Percentiles rank a stretch among this genome's conserved stretches.
These are phyloP conservation scores for Dalbergia oliveri DNA, from an alignment of 306 rosid species.

Conservation along the genomic window DNA sequence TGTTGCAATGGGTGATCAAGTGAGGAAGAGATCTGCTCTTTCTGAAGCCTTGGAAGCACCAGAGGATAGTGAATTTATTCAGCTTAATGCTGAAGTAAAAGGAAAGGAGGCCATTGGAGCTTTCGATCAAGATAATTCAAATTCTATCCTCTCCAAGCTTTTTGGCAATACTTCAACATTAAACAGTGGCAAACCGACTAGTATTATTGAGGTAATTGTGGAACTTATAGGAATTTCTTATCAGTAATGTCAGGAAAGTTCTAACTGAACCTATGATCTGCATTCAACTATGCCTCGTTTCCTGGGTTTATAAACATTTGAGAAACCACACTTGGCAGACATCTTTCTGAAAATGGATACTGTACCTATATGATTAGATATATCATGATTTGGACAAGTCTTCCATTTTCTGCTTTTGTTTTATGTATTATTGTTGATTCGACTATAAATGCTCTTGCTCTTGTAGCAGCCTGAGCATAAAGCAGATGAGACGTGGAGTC, in stretches of 20 bases:
- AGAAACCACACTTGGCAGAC: constrained; percentile 5
- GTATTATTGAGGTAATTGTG: constrained; percentile 67
- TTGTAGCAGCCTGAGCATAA: constrained; percentile 58
- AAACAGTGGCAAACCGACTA: constrained; percentile 58
- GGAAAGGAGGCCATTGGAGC: constrained; percentile 55
- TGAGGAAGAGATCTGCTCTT: constrained; percentile 57
- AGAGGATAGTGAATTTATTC: constrained; percentile 58
- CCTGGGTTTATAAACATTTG: constrained; percentile 15
- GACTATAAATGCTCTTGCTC: constrained; percentile 43
- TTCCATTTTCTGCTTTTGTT: constrained; percentile 31
- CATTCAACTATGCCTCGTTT: not conserved
- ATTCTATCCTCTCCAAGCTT: constrained; percentile 79
- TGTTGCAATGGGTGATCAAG: constrained; percentile 52
- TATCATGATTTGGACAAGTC: constrained; percentile 13
- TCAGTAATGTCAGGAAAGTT: constrained; percentile 21
- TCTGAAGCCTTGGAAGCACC: constrained; percentile 68
- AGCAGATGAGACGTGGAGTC: constrained; percentile 68
- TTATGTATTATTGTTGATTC: constrained; percentile 26
- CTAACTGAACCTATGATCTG: constrained; percentile 15
- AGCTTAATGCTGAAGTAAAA: constrained; percentile 59
- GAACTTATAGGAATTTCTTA: constrained; percentile 29
- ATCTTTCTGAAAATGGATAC: constrained; percentile 25
- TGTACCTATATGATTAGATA: not conserved
- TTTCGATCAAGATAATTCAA: constrained; percentile 58
- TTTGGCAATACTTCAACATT: constrained; percentile 65